A percentile compares a stretch with the other conserved stretches of the same genome.
phyloP scores from a whole-genome alignment of 208 protist species.

The Leishmania braziliensis region DNA sequence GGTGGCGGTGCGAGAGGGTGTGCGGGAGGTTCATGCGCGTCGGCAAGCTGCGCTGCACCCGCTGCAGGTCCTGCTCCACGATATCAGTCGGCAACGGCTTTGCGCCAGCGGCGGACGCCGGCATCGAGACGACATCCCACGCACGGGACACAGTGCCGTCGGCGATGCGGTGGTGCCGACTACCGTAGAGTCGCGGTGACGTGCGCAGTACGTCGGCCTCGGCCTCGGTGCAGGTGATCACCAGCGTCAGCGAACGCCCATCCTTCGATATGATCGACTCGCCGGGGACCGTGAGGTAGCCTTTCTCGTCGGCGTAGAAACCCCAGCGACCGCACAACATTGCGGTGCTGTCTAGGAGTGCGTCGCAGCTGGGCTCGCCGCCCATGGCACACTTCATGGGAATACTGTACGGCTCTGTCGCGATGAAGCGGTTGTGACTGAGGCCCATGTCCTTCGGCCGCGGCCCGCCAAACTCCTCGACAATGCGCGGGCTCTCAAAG shows the following conservation, averaged over 20 bases:
- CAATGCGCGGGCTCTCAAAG: slow-evolving; percentile 86
- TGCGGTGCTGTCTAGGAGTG: slow-evolving; percentile 73
- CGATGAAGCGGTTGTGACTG: slow-evolving; percentile 66
- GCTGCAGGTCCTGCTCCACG: slow-evolving; percentile 56
- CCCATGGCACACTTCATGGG: slow-evolving; percentile 87
- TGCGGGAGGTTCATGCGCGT: slow-evolving; percentile 66
- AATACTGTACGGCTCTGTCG: slow-evolving; percentile 89
- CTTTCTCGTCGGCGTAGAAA: slow-evolving; percentile 89
- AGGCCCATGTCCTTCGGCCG: slow-evolving; percentile 85
- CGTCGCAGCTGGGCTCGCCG: slow-evolving; percentile 79
- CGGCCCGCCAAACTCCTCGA: slow-evolving; percentile 92
- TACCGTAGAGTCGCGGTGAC: slow-evolving; percentile 76
- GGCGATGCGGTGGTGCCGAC: slow-evolving; percentile 82
- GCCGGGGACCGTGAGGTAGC: slow-evolving; percentile 67
- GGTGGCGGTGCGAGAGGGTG: slow-evolving; percentile 74
- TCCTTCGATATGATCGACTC: slow-evolving; percentile 72
- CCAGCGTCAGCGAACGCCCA: slow-evolving; percentile 57
- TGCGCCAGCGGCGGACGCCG: slow-evolving; percentile 14
- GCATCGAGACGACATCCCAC: slow-evolving; percentile 77
- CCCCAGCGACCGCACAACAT: slow-evolving; percentile 88
- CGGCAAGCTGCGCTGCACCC: slow-evolving; percentile 73
- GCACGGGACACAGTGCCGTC: slow-evolving; percentile 66
- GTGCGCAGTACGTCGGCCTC: slow-evolving; percentile 63
- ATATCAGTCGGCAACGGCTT: slow-evolving; percentile 41
- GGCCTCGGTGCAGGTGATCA: slow-evolving; percentile 49